Evolutionary conservation across 169 alveolate species (phyloP).

Genomic region (Plasmodium billcollinsi): DNA sequence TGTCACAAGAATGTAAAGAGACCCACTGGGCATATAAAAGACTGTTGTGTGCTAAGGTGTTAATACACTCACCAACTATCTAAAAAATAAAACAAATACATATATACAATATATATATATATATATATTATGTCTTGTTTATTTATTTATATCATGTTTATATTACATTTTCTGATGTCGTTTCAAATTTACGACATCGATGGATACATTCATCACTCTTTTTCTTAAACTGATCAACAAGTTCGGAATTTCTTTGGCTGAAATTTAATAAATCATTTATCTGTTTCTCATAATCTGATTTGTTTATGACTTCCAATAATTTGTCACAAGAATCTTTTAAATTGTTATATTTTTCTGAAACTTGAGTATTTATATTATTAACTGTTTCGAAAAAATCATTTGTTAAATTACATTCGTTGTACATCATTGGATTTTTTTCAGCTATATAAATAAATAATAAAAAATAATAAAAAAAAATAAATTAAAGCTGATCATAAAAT

Average conservation of each 20-base stretch:
- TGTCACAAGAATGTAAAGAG: conserved; percentile 40
- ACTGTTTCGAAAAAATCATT: conserved; percentile 67
- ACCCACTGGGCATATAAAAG: conserved; percentile 73
- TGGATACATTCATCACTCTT: conserved; percentile 77
- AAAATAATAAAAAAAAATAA: not conserved
- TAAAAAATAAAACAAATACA: not conserved
- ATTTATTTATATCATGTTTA: not conserved
- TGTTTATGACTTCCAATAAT: conserved; percentile 22
- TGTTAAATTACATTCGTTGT: conserved; percentile 64
- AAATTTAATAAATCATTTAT: conserved; percentile 21
- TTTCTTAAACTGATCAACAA: conserved; percentile 47
- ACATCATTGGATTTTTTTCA: conserved; percentile 25
- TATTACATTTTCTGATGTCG: conserved; percentile 68
- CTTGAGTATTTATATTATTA: conserved; percentile 64
- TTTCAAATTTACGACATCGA: conserved; percentile 70
- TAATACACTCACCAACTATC: conserved; percentile 69
- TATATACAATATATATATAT: conserved; percentile 1
- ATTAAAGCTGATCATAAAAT: not conserved
- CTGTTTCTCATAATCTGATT: conserved; percentile 41
- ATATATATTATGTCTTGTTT: not conserved
- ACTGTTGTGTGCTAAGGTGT: conserved; percentile 54
- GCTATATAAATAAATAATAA: not conserved
- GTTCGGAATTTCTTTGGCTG: conserved; percentile 37
- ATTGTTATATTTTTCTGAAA: conserved; percentile 54
- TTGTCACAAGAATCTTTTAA: conserved; percentile 39